Base-by-base conservation (phyloP, 257 asterid species). In the Anisodus tanguticus region DNA sequence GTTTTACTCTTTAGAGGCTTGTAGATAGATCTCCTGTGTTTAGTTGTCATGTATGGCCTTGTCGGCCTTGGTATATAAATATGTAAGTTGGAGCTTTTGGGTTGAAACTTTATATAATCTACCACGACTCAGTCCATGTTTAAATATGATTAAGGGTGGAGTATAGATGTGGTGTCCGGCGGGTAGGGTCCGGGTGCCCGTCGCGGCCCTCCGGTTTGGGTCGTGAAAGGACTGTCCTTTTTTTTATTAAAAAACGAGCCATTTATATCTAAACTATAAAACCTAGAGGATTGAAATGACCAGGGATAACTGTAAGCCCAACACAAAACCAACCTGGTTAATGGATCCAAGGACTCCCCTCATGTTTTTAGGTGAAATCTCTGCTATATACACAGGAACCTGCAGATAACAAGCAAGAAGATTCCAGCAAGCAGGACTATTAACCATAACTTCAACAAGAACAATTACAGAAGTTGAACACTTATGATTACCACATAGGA, bases 301-400 rank as follows among this genome's bases (percentile, higher is more conserved):
- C 69, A 60, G 74, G 37, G 19, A 9, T 6, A 55, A 59, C 22
- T 81, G 64, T 82, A 67, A 87, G 68, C 83, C 87, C 57, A 80
- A 93, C 96, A 94, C 16, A 71, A 86, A 79, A 84, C 89, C 68
- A 84, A 93, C 98, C 97, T 95, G 98, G 87, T 92, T 93, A 83
- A 90, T 93, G 22, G 97, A 91, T 87, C 98, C 98, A 63, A 95
- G 96, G 85, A 92, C 89, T 89, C 98, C 98, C 88, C 98, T 95
- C 85, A 94, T 79, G 90, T 93, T 93, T 85, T 93, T 95, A 58
- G 98, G 98, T 10, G 98, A 92, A 82, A 95, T 92, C 93, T 95
- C 98, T 9, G 98, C 97, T 89, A 95, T 93, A 82, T 95, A 95
- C 31, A 95, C 98, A 17, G 98, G 98, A 74, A 95, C 97, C 98